phyloP scores from a whole-genome alignment of 2,329 filamentous ascomycete species.

The Epichloe gansuensis region DNA sequence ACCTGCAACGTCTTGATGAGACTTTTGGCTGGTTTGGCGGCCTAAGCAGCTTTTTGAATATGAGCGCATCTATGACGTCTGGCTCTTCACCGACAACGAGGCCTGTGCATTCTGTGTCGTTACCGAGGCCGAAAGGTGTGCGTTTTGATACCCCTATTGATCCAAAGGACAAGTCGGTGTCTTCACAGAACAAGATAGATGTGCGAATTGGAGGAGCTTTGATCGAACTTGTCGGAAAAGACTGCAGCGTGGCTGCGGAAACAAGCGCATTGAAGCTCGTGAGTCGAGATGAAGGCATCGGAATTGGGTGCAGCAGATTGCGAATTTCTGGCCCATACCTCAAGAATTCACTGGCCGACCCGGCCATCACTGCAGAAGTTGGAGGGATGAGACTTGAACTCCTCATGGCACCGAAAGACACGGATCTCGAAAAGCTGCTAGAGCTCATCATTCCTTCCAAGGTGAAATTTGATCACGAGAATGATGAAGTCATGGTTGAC shows the following conservation, averaged over 20 bases:
- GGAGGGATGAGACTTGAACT: conserved; percentile 60
- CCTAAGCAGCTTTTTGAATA: conserved; percentile 77
- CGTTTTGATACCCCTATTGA: conserved; percentile 42
- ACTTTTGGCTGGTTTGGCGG: conserved; percentile 83
- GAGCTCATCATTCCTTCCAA: conserved; percentile 85
- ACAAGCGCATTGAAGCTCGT: conserved; percentile 75
- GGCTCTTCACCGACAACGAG: conserved; percentile 41
- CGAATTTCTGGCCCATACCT: conserved; percentile 59
- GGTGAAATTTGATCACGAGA: conserved; percentile 69
- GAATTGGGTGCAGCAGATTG: conserved; percentile 63
- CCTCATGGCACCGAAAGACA: conserved; percentile 57
- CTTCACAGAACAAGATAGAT: conserved; percentile 55
- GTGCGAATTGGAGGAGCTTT: conserved; percentile 62
- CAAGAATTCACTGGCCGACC: conserved; percentile 36
- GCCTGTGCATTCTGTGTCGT: conserved; percentile 23
- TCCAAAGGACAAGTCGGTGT: conserved; percentile 32
- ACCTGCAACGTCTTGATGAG: conserved; percentile 72
- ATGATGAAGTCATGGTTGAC: conserved; percentile 91
- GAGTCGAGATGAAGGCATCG: conserved; percentile 58
- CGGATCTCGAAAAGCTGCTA: conserved; percentile 69
- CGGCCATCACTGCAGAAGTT: conserved; percentile 51
- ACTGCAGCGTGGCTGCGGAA: conserved; percentile 60
- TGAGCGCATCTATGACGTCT: conserved; percentile 73
- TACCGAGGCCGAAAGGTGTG: conserved; percentile 40
- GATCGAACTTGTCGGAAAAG: conserved; percentile 64